Evolutionary conservation across 2,329 filamentous ascomycete species (phyloP).

Genomic region (Cytospora schulzeri): DNA sequence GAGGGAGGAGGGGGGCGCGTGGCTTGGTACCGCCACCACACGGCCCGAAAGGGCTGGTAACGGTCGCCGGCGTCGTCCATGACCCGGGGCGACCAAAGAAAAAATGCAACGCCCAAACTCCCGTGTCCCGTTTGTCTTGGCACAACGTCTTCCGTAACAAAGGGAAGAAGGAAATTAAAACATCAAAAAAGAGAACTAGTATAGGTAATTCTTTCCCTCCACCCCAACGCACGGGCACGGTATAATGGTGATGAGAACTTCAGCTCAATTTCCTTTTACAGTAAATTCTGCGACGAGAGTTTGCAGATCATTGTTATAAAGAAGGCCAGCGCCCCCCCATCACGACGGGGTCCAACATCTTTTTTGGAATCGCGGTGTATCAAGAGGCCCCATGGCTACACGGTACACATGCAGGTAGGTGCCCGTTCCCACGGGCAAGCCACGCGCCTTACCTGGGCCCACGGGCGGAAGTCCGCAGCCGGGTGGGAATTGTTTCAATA

Average conservation of each 20-base stretch:
- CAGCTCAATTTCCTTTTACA: background rate
- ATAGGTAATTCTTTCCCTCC: too few species aligned
- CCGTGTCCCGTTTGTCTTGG: background rate
- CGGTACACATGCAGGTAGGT: background rate
- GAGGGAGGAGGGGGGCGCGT: too few species aligned
- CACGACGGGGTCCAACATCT: too few species aligned
- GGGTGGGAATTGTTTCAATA: background rate
- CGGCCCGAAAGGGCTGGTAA: constrained; percentile 1
- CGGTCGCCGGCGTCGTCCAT: background rate
- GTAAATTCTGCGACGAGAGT: background rate
- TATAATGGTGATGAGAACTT: too few species aligned
- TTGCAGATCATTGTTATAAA: background rate
- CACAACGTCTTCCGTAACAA: background rate
- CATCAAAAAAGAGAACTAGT: too few species aligned
- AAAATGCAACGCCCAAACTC: background rate
- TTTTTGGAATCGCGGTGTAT: too few species aligned
- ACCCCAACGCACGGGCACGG: background rate
- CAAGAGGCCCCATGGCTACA: background rate
- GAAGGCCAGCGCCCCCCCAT: too few species aligned
- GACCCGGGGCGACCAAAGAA: background rate
- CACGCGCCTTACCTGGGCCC: background rate
- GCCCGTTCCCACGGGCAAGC: background rate
- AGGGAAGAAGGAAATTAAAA: background rate
- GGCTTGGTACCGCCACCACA: background rate
- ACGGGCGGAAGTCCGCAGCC: background rate